Evolutionary conservation across 495 filamentous ascomycete species (phyloP), one percentile per base, ranked within the genome.

Genomic region (Penicillium salamii): DNA sequence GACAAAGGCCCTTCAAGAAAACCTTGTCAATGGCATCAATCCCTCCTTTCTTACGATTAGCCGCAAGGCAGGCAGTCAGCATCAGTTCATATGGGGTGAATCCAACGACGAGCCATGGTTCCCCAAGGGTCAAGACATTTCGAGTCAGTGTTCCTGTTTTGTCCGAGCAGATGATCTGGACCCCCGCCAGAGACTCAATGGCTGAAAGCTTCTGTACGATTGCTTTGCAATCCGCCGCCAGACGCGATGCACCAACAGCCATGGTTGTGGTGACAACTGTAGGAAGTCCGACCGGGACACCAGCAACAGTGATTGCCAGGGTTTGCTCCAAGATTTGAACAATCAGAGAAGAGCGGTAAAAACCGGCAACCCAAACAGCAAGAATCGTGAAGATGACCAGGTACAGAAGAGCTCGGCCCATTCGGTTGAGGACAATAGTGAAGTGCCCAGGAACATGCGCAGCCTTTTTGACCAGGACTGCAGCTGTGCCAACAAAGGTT

Each of bases 221-320:
- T 41, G 91, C 91, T 71, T 90, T 83, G 72, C 89, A 89, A 70
- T 88, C 89, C 55, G 90, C 91, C 50, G 90, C 91, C 50, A 96
- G 79, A 65, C 93, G 92, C 40, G 87, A 85, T 57, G 91, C 91
- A 68, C 91, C 91, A 59, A 96, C 91, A 71, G 91, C 90, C 89
- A 96, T 90, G 64, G 91, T 96, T 47, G 91, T 96, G 55, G 91
- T 96, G 59, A 95, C 90, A 69, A 96, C 91, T 53, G 89, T 90
- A 21, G 91, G 91, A 39, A 96, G 88, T 84, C 91, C 91, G 66
- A 96, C 91, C 15, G 91, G 91, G 9, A 96, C 91, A 79, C 91
- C 91, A 42, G 95, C 86, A 57, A 96, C 89, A 49, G 89, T 89
- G 52, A 96, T 89, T 61, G 87, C 90, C 17, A 80, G 57, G 28